Conservation (phyloP, 495 filamentous ascomycete species). For the Usnea hakonensis region DNA sequence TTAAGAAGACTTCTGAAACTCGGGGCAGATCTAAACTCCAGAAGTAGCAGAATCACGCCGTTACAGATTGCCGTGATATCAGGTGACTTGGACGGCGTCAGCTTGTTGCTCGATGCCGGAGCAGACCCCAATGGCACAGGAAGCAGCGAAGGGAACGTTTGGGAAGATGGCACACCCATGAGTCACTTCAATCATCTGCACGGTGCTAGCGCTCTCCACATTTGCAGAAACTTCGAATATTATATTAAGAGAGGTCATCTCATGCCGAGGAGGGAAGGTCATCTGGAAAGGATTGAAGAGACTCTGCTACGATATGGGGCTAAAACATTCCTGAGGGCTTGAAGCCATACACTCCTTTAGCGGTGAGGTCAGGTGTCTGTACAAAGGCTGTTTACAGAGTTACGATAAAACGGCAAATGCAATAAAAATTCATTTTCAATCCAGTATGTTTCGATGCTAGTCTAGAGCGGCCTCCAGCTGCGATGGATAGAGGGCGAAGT, state of each 20-base stretch:
- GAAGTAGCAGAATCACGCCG: neutral
- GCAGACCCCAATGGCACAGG: constrained; percentile 8
- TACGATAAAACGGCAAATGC: too few species aligned
- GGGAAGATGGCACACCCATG: constrained; percentile 6
- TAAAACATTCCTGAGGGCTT: neutral
- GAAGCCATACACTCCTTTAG: neutral
- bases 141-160: neutral
- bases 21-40: neutral
- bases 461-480: too few species aligned
- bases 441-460: too few species aligned
- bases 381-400: too few species aligned
- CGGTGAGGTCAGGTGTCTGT: too few species aligned
- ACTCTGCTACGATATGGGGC: constrained; percentile 9
- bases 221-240: constrained; percentile 4
- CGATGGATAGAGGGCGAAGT: too few species aligned
- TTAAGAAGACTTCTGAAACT: neutral
- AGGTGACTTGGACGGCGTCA: neutral
- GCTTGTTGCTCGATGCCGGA: neutral
- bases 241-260: neutral
- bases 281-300: neutral
- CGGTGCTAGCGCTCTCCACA: constrained; percentile 7
- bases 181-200: neutral
- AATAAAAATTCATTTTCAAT: too few species aligned
- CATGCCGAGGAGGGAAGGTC: neutral
- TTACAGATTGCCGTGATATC: constrained; percentile 5